phyloP scores from a whole-genome alignment of 2,329 filamentous ascomycete genomes.

The Paraphoma sp. region DNA sequence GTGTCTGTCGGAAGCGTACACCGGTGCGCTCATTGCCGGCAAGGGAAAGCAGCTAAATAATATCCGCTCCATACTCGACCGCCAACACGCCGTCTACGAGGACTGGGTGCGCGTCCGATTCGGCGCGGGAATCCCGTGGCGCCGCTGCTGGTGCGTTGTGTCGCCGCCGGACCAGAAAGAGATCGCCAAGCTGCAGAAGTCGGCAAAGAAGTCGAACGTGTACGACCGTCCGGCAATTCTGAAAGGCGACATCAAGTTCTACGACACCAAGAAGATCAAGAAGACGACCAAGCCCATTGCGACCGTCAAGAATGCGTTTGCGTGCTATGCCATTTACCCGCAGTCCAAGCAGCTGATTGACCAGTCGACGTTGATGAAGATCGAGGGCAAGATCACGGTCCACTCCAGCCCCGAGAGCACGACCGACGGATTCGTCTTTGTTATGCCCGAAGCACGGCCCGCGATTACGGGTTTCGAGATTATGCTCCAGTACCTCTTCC shows the following conservation, averaged over 20 bases:
- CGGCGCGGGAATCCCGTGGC: constrained; percentile 94
- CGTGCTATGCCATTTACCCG: constrained; percentile 94
- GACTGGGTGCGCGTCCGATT: constrained; percentile 97
- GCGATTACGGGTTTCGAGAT: constrained; percentile 94
- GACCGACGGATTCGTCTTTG: constrained; percentile 93
- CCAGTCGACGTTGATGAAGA: constrained; percentile 89
- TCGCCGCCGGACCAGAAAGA: constrained; percentile 94
- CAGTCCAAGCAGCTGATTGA: constrained; percentile 94
- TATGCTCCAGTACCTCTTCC: constrained; percentile 90
- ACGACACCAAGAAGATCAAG: constrained; percentile 86
- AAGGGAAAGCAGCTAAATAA: constrained; percentile 91
- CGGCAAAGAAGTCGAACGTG: constrained; percentile 78
- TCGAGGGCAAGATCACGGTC: constrained; percentile 89
- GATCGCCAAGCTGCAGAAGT: constrained; percentile 81
- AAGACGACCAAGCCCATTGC: constrained; percentile 93
- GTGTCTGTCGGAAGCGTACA: constrained; percentile 94
- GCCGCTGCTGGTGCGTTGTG: constrained; percentile 95
- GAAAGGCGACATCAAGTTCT: constrained; percentile 93
- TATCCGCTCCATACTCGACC: constrained; percentile 87
- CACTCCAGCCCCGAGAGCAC: constrained; percentile 78
- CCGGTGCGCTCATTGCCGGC: constrained; percentile 90
- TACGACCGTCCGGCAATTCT: constrained; percentile 79
- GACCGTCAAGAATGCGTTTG: constrained; percentile 87
- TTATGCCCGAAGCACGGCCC: constrained; percentile 95
- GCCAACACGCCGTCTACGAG: constrained; percentile 76